Conservation (phyloP, 768 basidiomycete species). For the Strobilomyces dryophilus region DNA sequence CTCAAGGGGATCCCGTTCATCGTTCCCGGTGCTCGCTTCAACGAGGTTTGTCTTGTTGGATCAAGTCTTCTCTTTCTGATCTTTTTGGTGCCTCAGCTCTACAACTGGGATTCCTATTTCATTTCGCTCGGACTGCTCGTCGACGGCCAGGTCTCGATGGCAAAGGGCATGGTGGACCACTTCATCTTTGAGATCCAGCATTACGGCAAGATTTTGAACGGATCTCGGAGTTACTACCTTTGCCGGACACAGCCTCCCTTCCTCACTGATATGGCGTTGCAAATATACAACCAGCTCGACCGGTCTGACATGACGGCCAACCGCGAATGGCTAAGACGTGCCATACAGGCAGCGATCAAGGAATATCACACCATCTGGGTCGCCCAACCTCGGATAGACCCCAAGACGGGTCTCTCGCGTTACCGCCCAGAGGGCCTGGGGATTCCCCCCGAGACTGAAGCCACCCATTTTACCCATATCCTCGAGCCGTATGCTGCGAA, state of each 20-base stretch:
- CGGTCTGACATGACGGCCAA: conserved; percentile 73
- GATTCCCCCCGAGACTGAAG: conserved; percentile 98
- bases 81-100: conserved; percentile 49
- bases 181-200: conserved; percentile 99
- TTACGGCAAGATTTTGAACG: conserved; percentile 96
- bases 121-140: conserved; percentile 91
- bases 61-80: conserved; percentile 4
- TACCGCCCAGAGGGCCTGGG: conserved; percentile 92
- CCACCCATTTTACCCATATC: conserved; percentile 96
- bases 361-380: conserved; percentile 99
- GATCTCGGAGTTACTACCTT: conserved; percentile 92
- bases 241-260: conserved; percentile 97
- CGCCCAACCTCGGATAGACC: conserved; percentile 89
- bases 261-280: conserved; percentile 97
- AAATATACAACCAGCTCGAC: conserved; percentile 96
- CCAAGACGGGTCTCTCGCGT: conserved; percentile 89
- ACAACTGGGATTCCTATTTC: conserved; percentile 97
- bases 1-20: conserved; percentile 95
- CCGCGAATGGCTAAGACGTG: conserved; percentile 88
- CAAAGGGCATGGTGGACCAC: conserved; percentile 97
- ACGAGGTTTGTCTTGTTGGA: conserved; percentile 59
- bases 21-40: conserved; percentile 93
- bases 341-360: conserved; percentile 96
- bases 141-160: conserved; percentile 91
- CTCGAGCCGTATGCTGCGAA: conserved; percentile 92